A percentile compares a stretch with the other conserved stretches of the same genome.
Evolutionary conservation across 306 rosid genomes (phyloP).

Genomic region (Rosa multiflora): DNA sequence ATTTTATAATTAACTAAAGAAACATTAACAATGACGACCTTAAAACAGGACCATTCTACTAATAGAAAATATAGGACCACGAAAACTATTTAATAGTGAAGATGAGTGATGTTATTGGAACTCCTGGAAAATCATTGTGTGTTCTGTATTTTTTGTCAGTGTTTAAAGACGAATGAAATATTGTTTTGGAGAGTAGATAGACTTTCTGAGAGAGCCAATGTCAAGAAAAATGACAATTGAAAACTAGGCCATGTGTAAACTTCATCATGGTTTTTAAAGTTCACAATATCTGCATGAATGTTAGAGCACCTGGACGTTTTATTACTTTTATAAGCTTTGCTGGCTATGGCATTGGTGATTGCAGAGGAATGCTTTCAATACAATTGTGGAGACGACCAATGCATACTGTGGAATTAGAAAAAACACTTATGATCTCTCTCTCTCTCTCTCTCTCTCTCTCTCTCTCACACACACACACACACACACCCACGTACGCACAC

Average conservation of each 20-base stretch:
- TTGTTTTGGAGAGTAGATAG: no score
- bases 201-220: no score
- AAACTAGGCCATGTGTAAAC: neutral
- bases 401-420: no score
- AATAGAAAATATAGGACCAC: no score
- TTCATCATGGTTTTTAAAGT: neutral
- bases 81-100: no score
- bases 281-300: neutral
- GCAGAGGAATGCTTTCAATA: neutral
- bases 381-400: neutral
- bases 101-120: no score
- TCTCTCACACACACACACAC: neutral
- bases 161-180: no score
- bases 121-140: no score
- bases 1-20: no score
- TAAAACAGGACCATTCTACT: no score
- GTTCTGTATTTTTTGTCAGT: no score
- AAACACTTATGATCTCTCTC: neutral
- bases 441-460: neutral
- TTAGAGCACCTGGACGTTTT: neutral
- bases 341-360: neutral
- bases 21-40: no score
- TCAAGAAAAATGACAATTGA: neutral
- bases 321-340: neutral
- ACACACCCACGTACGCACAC: neutral